Evolutionary conservation across 2,329 filamentous ascomycete genomes (phyloP), one percentile per base, ranked within the genome.

Genomic region (Colletotrichum sp.): DNA sequence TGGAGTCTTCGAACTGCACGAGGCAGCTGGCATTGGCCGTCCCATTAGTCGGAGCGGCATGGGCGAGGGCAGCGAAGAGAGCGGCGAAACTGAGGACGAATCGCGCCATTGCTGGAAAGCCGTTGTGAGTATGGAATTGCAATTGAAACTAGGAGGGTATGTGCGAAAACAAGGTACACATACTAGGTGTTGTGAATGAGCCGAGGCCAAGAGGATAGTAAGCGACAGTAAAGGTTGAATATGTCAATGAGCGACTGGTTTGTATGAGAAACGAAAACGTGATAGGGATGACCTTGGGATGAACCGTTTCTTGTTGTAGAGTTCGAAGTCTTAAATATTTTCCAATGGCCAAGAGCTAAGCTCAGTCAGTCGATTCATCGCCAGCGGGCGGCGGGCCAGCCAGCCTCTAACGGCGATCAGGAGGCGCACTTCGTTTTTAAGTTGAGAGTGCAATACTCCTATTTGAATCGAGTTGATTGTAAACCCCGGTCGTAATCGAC

Each of bases 61-160:
- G 1, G 5, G 64, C n/a, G 8, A 39, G 19, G 0, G 39, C 27
- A 15, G 44, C 39, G 39, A n/a, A 67, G 5, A 55, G 27, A 25
- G 39, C 8, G 27, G 12, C 64, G 39, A 34, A 3, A 25, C 19
- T 15, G 0, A 36, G 6, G 1, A 12, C 12, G 13, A 34, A 27
- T 16, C 16, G n/a, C 19, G 44, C 1, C 64, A 67, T 67, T 7
- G 11, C 57, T 61, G 11, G 9, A 7, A 1, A 12, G 0, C 0
- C 15, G 0, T 16, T 19, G 25, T 59, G 0, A 59, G 25, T 28
- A 22, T 25, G 6, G 8, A 1, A 13, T 52, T 52, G n/a, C 0
- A 48, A 12, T 48, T 48, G 39, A 12, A 12, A n/a, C 39, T 0
- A 22, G n/a, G 39, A 48, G n/a, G 0, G 4, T 2, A 52, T 52